A percentile compares a stretch with the other conserved stretches of the same genome.
These are phyloP conservation scores for Gastrolobium villosum DNA, from an alignment of 306 rosid species.

Conservation along the genomic window DNA sequence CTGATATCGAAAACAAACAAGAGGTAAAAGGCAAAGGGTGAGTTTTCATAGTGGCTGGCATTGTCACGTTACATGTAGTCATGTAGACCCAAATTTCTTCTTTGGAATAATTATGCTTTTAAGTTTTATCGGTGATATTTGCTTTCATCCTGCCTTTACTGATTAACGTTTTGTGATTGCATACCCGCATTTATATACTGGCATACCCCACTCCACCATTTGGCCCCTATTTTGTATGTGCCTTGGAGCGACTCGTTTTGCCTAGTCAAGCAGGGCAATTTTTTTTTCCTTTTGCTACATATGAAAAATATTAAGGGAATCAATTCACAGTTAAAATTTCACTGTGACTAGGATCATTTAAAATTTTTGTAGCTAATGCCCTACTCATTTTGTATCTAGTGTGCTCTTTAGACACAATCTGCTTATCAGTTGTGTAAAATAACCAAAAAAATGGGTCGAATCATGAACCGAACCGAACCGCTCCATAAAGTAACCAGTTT, in stretches of 20 bases:
- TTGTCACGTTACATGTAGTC: background rate
- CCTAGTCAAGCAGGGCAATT: too few relatives aligned
- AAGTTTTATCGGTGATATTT: background rate
- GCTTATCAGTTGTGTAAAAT: too few relatives aligned
- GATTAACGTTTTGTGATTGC: background rate
- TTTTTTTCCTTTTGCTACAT: too few relatives aligned
- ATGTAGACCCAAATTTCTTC: background rate
- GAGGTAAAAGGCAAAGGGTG: slow-evolving; percentile 29
- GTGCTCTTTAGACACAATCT: too few relatives aligned
- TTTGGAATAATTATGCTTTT: slow-evolving; percentile 5
- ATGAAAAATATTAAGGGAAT: too few relatives aligned
- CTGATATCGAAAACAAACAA: slow-evolving; percentile 45
- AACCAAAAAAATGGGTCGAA: too few relatives aligned
- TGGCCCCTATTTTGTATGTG: background rate
- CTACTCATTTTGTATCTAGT: too few relatives aligned
- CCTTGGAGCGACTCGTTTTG: background rate
- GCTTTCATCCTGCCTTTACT: background rate
- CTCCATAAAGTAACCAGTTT: too few relatives aligned
- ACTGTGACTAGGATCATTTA: too few relatives aligned
- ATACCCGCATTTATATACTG: background rate
- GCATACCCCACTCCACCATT: background rate
- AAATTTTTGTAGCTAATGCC: too few relatives aligned
- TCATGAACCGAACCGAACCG: too few relatives aligned
- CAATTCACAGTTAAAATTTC: too few relatives aligned
- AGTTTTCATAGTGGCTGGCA: slow-evolving; percentile 46